Evolutionary conservation across 139 green algal species (phyloP).

Genomic region (Bryopsis sp.): DNA sequence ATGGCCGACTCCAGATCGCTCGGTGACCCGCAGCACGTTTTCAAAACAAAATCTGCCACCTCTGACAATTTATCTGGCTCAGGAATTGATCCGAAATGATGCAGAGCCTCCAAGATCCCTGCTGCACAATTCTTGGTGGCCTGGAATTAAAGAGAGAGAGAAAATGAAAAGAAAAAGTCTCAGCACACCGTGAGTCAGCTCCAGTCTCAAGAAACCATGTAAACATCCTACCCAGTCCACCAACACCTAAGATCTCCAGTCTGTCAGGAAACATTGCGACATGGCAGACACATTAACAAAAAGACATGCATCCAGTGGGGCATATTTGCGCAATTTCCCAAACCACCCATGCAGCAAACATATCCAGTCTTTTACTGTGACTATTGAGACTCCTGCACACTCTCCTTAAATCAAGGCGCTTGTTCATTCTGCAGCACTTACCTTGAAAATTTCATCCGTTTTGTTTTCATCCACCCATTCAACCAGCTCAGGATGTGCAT

Average conservation of each 20-base stretch:
- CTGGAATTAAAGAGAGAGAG: slow-evolving; percentile 5
- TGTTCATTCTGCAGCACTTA: background rate
- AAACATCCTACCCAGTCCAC: background rate
- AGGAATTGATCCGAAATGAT: slow-evolving; percentile 56
- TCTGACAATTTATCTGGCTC: too few species aligned
- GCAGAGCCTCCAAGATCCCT: slow-evolving; percentile 77
- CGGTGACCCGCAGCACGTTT: too few species aligned
- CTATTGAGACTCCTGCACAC: too few species aligned
- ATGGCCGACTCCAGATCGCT: too few species aligned
- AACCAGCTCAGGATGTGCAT: slow-evolving; percentile 76
- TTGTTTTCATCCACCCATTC: slow-evolving; percentile 43
- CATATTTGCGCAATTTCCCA: background rate
- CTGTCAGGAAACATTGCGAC: background rate
- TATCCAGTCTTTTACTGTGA: background rate
- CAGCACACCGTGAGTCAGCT: background rate
- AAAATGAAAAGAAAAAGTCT: slow-evolving; percentile 16
- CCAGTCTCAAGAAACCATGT: background rate
- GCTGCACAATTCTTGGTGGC: slow-evolving; percentile 65
- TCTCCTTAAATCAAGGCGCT: background rate
- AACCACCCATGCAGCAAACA: background rate
- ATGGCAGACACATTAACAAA: background rate
- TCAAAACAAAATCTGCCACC: too few species aligned
- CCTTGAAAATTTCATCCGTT: slow-evolving; percentile 29
- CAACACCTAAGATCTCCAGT: background rate
- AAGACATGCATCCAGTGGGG: background rate